Evolutionary conservation across 768 basidiomycete species (phyloP), one percentile per base, ranked within the genome.

Genomic region (Kwoniella heveanensis): DNA sequence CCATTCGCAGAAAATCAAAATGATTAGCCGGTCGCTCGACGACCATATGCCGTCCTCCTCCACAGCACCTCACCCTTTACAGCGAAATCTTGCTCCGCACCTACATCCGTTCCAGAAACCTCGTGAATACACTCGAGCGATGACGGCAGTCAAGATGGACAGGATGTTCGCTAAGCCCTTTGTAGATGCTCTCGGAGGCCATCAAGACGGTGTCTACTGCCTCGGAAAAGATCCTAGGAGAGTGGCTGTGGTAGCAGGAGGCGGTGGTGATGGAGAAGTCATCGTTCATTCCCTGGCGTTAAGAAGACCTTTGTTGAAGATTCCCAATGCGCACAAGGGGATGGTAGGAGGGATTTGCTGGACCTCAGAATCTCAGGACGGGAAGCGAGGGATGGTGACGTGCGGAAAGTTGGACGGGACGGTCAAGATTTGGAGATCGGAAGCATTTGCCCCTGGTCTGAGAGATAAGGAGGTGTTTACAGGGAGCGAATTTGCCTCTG

Each of bases 111-210:
- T 99, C 79, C 85, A 93, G 0, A 88, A 90, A 22, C 90, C 92
- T 4, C 83, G 96, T 55, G 96, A 99, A 82, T 90, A 95, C 36
- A 93, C 87, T 21, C 87, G 96, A 62, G 96, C 96, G 1, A 78
- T 97, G 50, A 95, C 93, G 67, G 96, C 96, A 1, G 90, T 89
- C 15, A 99, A 99, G 82, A 90, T 99, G 85, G 95, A 97, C 55
- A 84, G 91, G 62, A 91, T 99, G 82, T 97, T 98, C 76, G 88
- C 96, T n/a, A 97, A 96, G 73, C 96, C 96, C 0, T 98, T 98
- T 73, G 83, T 99, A 17, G 91, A 86, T 37, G 85, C 87, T 56
- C 78, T 99, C 53, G 94, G 96, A 64, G 96, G 96, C 1, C 96
- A 98, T 79, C 84, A 90, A 39, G 94, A 97, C 77, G 92, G 92